Base-by-base conservation (phyloP, 2,329 filamentous ascomycete genomes). In the Penicillium crustosum region DNA sequence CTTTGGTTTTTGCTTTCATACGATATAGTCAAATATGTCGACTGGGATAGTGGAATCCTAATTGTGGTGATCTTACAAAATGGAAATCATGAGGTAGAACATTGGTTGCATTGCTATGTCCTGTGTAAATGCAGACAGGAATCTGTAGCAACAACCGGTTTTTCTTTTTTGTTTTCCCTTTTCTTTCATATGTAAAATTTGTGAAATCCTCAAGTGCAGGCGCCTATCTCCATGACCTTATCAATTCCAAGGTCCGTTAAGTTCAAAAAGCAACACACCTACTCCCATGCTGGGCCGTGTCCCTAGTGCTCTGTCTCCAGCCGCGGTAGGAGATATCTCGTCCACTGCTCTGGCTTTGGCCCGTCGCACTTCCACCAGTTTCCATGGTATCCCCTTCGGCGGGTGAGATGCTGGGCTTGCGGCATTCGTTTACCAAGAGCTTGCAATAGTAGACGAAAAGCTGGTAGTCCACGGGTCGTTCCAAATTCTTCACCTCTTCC, bases 401-500 rank as follows among this genome's bases (percentile, higher is more conserved):
- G n/a, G 7, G 19, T 10, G 13, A 6, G 6, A 25, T 15, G 4
- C 6, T 29, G 17, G 15, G 23, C 5, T 12, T 27, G 31, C 53
- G 47, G 8, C 31, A 31, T 9, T 56, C 53, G 1, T 19, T 21
- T 7, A 56, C 13, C 47, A 56, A 19, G 15, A 45, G 31, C 2
- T 35, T 25, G 39, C 53, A 56, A 23, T 56, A 56, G 31, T 56
- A 52, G 4, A n/a, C 19, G 19, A 56, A 56, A 3, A 56, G 31
- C 23, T n/a, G 39, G 7, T 51, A 51, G 19, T 56, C 25, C 7
- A 52, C 15, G 0, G 41, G 31, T 0, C 47, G 38, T 6, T 10
- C 47, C 25, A 44, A 15, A 12, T 43, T 17, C 1, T 23, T 29
- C 1, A 56, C 33, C 27, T 56, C 53, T 6, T 50, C 39, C 1